Evolutionary conservation across 148 eudicot genomes (phyloP).

Genomic region (Drosera capensis): DNA sequence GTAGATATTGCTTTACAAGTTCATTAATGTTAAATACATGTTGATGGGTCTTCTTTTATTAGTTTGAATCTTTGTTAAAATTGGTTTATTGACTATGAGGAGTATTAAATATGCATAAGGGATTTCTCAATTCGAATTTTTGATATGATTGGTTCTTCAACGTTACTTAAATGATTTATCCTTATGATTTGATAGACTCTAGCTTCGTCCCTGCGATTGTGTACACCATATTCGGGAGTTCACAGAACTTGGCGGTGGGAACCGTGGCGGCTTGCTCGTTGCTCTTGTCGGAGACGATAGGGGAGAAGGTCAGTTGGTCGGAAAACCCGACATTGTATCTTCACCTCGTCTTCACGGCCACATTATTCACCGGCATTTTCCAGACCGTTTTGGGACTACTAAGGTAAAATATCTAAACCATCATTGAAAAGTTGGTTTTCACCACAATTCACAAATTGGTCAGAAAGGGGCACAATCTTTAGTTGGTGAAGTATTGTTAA

Average conservation of each 20-base stretch:
- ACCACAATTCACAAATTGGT: background rate
- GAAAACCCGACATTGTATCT: constrained; percentile 36
- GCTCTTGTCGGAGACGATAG: constrained; percentile 36
- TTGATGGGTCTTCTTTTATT: too few relatives aligned
- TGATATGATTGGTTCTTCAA: too few relatives aligned
- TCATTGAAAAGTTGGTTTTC: background rate
- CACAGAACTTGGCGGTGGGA: constrained; percentile 69
- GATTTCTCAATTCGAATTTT: too few relatives aligned
- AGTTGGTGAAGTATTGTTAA: too few relatives aligned
- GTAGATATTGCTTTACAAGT: too few relatives aligned
- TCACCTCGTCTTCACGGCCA: constrained; percentile 54
- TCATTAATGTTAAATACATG: too few relatives aligned
- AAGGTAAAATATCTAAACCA: constrained; percentile 18
- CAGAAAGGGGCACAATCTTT: too few relatives aligned
- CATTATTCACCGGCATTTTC: constrained; percentile 54
- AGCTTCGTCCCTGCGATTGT: constrained; percentile 81
- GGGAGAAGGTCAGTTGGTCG: constrained; percentile 20
- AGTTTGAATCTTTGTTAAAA: too few relatives aligned
- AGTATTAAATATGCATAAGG: too few relatives aligned
- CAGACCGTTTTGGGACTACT: constrained; percentile 52
- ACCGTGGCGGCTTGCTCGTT: constrained; percentile 74
- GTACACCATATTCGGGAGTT: constrained; percentile 68
- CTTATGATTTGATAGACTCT: constrained; percentile 29
- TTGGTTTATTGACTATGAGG: too few relatives aligned
- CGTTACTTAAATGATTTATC: background rate